Base-by-base conservation (phyloP, 2,329 filamentous ascomycete species). In the Claviceps quebecensis region DNA sequence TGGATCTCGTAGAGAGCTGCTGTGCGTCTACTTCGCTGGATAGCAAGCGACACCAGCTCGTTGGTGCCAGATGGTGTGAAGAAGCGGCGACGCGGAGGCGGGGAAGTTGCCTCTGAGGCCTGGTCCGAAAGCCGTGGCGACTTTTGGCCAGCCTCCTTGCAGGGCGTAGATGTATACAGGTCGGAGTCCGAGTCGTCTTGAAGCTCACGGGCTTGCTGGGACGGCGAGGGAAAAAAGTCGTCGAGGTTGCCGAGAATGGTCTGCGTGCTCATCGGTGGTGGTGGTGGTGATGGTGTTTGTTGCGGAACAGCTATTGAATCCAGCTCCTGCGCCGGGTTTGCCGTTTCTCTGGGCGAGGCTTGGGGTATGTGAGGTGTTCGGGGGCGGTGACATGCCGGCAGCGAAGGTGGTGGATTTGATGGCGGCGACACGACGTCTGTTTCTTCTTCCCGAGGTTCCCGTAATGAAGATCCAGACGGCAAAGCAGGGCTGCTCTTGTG, bases 151-250 rank as follows among this genome's bases (percentile, higher is more conserved):
- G 29, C 3, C 29, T 4, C 9, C 29, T 43, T 14, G 19, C 2
- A 22, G 6, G 40, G 40, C 29, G 29, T 11, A 23, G 40, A 43
- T 19, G 19, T 11, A 8, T 23, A 14, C 22, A 19, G 4, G 19
- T 41, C 34, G 46, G 37, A 11, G 16, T 39, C 23, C 17, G 45
- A n/a, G 56, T 65, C 59, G 54, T 73, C 68, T 36, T 73, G 71
- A 2, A 81, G 62, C 59, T 81, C 77, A 17, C 71, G 67, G 6
- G 69, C 67, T 59, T 78, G 73, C 57, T 82, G 78, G 0, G 75
- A 78, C 0, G 74, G 69, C n/a, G 71, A 74, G 0, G 76, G 76
- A 45, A 79, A 75, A 54, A 79, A 71, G 50, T 78, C 75, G 40
- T 78, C 75, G 7, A 75, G 58, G 53, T 76, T 68, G 41, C 69